These are phyloP conservation scores for Pichia sp. DNA, from an alignment of 1,139 yeast genomes.

Conservation along the genomic window DNA sequence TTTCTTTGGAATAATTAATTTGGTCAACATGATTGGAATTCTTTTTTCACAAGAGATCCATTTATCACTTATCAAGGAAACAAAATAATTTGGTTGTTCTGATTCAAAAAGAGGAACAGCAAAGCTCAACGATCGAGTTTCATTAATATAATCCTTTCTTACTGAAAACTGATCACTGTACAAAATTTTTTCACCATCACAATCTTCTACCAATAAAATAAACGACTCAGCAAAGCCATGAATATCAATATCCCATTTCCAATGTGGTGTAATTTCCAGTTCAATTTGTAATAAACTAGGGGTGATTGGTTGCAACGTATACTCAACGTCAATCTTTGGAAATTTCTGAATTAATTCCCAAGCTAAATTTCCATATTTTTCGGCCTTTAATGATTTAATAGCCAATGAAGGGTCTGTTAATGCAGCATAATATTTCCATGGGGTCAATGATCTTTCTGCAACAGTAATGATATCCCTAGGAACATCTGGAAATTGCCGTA, in stretches of 20 bases:
- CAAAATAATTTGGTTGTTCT: constrained; percentile 70
- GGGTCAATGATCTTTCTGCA: constrained; percentile 75
- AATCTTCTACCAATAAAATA: constrained; percentile 69
- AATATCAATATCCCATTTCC: constrained; percentile 64
- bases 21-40: constrained; percentile 53
- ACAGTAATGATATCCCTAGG: constrained; percentile 66
- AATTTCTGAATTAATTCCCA: constrained; percentile 61
- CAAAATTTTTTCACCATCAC: constrained; percentile 73
- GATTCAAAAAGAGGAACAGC: constrained; percentile 56
- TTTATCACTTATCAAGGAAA: constrained; percentile 66
- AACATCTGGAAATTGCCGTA: constrained; percentile 69
- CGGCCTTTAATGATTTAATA: constrained; percentile 75
- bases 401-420: constrained; percentile 62
- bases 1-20: constrained; percentile 58
- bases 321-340: constrained; percentile 57
- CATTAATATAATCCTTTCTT: constrained; percentile 40
- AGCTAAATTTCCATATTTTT: constrained; percentile 57
- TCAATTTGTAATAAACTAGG: constrained; percentile 59
- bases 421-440: constrained; percentile 74
- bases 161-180: constrained; percentile 52
- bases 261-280: constrained; percentile 61
- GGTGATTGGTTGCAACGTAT: constrained; percentile 72
- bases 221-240: constrained; percentile 69
- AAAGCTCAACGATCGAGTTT: constrained; percentile 58
- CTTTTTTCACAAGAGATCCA: constrained; percentile 78